Conservation (phyloP, 179 eudicot genomes). For the Silene noctiflora region DNA sequence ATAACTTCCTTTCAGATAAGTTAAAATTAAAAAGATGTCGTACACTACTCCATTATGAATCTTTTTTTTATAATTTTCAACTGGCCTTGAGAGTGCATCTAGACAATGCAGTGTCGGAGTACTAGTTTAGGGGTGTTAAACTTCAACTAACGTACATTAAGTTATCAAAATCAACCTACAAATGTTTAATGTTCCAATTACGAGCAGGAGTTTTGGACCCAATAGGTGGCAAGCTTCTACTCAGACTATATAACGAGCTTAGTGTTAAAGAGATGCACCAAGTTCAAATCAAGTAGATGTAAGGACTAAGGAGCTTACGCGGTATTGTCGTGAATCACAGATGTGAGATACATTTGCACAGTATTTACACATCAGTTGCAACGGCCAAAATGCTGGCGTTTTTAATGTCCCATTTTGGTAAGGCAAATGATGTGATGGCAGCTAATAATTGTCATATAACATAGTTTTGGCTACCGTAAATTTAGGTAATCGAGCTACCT, state of each 20-base stretch:
- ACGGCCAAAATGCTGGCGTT: not conserved
- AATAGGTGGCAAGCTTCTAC: constrained; percentile 1
- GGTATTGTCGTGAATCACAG: not conserved
- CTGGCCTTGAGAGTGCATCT: not conserved
- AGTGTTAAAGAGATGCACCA: not conserved
- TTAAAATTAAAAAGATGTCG: not conserved
- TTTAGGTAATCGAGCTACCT: not conserved
- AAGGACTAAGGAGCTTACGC: not conserved
- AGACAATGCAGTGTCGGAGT: not conserved
- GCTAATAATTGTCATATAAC: not conserved
- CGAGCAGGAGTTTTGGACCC: not conserved
- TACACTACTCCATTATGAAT: not conserved
- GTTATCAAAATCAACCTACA: not conserved
- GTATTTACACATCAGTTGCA: not conserved
- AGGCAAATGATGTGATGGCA: not conserved
- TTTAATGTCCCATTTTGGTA: not conserved
- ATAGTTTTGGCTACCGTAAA: not conserved
- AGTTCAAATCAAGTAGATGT: not conserved
- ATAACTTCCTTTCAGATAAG: not conserved
- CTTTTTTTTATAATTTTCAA: not conserved
- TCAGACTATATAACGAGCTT: not conserved
- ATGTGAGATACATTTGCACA: not conserved
- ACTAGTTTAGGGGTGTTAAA: not conserved
- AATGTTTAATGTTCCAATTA: not conserved
- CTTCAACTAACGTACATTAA: not conserved